Percentiles rank a stretch among this genome's conserved stretches.
Conservation (phyloP, 108 stramenopile genomes). For the Craspedostauros australis region DNA sequence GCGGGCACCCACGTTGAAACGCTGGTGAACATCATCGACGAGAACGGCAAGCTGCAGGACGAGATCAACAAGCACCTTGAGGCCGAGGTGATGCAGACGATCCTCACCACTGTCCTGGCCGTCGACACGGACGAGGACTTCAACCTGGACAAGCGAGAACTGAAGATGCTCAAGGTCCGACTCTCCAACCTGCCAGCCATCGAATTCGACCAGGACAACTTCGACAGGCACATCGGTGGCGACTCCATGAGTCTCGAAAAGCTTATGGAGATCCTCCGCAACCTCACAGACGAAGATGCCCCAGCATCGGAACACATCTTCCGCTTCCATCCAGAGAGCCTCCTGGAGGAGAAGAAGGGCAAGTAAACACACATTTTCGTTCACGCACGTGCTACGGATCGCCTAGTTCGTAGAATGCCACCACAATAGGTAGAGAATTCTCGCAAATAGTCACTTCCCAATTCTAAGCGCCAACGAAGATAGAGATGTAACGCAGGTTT, state of each 20-base stretch:
- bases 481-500: no score
- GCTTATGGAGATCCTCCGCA: constrained; percentile 30
- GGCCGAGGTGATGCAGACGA: constrained; percentile 21
- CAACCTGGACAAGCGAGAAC: constrained; percentile 5
- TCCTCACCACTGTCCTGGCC: constrained; percentile 4
- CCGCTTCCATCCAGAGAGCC: constrained; percentile 12
- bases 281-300: constrained; percentile 15
- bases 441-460: no score
- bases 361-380: no score
- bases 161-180: constrained; percentile 11
- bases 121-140: constrained; percentile 21
- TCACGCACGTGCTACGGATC: no score
- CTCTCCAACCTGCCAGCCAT: constrained; percentile 15
- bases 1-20: constrained; percentile 17
- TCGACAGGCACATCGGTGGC: not conserved
- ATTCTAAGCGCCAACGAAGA: no score
- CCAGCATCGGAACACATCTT: constrained; percentile 30
- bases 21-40: constrained; percentile 16
- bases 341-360: not conserved
- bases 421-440: no score
- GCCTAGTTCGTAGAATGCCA: no score
- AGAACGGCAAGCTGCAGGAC: constrained; percentile 10
- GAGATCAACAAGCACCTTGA: constrained; percentile 23
- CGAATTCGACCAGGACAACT: constrained; percentile 20
- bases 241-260: constrained; percentile 12